Evolutionary conservation across 148 eudicot species (phyloP), one percentile per base, ranked within the genome.

Genomic region (Vaccinium corymbosum): DNA sequence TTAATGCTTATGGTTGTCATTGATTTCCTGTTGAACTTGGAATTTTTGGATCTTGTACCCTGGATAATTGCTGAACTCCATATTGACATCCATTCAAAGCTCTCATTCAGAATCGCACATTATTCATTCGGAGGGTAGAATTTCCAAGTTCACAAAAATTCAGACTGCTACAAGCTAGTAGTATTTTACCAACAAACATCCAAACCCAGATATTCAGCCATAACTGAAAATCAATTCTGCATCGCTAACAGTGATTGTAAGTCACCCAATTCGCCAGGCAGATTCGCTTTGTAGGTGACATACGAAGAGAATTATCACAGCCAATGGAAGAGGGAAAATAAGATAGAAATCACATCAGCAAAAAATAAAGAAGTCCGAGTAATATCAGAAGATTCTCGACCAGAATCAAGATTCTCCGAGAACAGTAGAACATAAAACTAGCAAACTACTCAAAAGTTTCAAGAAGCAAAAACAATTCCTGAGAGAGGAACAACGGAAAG

Each of bases 381-480:
- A 81, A 66, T 49, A 48, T 49, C 83, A 38, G 3, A 66, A 25
- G 35, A 66, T 66, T 66, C 35, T 25, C 53, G 9, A 27, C 42
- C 55, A 16, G n/a, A 64, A 81, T 64, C 56, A 22, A 42, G 56
- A 49, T 64, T 68, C 50, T 19, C 25, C 9, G 17, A 81, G 74
- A 64, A 64, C 56, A 81, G 13, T 25, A 66, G 42, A 48, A 29
- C 46, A 50, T 27, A 70, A 14, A 61, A 81, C n/a, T 66, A 82
- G 11, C 7, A 12, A 25, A 66, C 48, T 29, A 9, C 19, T 62
- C 19, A 25, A 72, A 57, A 72, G 83, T 32, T 16, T 72, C 8
- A 72, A 27, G 70, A 48, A 48, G 57, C 20, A 53, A 20, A 2
- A 70, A 55, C 86, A 74, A 61, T 17, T 51, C 61, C 55, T 82